Base-by-base conservation (phyloP, 331 rosid species). In the Malus hybrid region DNA sequence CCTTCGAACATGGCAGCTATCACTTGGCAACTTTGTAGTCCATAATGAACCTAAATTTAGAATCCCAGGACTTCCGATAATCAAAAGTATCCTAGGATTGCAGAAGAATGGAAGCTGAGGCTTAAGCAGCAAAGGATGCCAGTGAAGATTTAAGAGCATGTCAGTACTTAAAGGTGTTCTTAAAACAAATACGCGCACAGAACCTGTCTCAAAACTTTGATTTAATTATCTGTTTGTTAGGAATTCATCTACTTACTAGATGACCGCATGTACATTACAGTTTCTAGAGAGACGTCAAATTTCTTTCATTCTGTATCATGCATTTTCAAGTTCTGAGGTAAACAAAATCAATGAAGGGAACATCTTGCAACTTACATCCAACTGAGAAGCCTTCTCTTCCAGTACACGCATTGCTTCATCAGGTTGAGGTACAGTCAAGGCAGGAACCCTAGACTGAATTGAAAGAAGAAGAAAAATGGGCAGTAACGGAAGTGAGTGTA, bases 351-450 rank as follows among this genome's bases (percentile, higher is more conserved):
- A 65, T 68, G 44, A 64, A 36, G 44, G 73, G 80, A 78, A 46
- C 68, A 50, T 69, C 48, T 59, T 60, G 84, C 76, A 79, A 84
- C 96, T 79, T 82, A 94, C 99, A 77, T 85, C 84, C 82, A 92
- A 81, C 54, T 73, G 83, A 55, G 89, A 86, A 78, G 97, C 96
- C 82, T 86, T 94, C 80, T 87, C 95, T 86, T 83, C 83, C 76
- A 92, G 96, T 69, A 90, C 96, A 65, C 6, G 69, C 97, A 90
- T 90, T 79, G 96, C 97, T 89, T 90, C 99, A 29, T 89, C 97
- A 76, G 97, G 97, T 81, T 92, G 99, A 79, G 87, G 83, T 70
- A 89, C 93, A 8, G 97, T 94, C 67, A 92, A 85, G 74, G 99
- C 97, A 50, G 96, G 97, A 77, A 88, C 74, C 12, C 81, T 75